phyloP scores from a whole-genome alignment of 331 rosid species.

The Telfairia occidentalis region DNA sequence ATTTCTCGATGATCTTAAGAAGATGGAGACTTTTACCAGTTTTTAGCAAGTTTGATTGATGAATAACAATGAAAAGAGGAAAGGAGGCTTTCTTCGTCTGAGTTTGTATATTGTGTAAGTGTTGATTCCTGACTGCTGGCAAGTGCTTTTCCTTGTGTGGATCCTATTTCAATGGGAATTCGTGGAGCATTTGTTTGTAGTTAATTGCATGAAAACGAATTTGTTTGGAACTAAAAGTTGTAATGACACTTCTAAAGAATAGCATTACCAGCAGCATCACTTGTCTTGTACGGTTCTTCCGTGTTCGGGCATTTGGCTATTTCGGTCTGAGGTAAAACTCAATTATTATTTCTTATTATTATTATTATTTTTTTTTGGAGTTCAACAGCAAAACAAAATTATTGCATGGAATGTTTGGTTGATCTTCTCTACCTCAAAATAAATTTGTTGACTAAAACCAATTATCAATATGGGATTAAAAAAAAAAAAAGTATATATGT shows the following conservation, averaged over 20 bases:
- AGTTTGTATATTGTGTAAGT: background rate
- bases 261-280: background rate
- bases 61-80: background rate
- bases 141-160: too few relatives aligned
- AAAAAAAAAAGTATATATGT: too few relatives aligned
- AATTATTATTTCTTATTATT: too few relatives aligned
- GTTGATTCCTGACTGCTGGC: background rate
- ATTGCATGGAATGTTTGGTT: too few relatives aligned
- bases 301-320: background rate
- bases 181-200: background rate
- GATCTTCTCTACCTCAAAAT: too few relatives aligned
- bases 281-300: background rate
- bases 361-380: too few relatives aligned
- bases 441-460: too few relatives aligned
- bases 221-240: constrained; percentile 1
- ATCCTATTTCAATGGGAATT: too few relatives aligned
- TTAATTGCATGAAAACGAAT: background rate
- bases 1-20: background rate
- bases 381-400: too few relatives aligned
- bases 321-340: background rate
- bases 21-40: background rate
- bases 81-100: background rate
- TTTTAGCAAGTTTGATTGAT: background rate
- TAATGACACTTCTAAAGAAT: background rate
- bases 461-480: too few relatives aligned